phyloP scores from a whole-genome alignment of 306 rosid species.

The Rosa multiflora region DNA sequence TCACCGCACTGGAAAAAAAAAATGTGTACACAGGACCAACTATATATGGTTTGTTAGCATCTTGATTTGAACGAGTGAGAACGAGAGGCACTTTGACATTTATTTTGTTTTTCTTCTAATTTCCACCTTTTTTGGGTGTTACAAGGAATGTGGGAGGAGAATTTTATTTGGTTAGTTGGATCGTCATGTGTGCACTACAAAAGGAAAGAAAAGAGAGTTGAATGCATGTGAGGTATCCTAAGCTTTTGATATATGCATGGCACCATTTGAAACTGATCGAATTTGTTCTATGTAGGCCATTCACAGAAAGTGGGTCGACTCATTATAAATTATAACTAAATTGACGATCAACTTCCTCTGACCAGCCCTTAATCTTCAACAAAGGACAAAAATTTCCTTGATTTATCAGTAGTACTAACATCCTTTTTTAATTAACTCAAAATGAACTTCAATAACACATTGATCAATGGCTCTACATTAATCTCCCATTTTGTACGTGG shows the following conservation, averaged over 20 bases:
- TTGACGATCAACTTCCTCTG: neutral
- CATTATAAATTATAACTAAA: neutral
- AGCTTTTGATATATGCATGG: slow-evolving; percentile 22
- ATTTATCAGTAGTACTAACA: too few species aligned
- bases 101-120: neutral
- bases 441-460: neutral
- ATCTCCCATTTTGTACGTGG: too few species aligned
- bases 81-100: neutral
- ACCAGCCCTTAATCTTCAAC: neutral
- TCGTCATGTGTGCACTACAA: slow-evolving; percentile 26
- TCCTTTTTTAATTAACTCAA: too few species aligned
- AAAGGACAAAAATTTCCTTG: neutral
- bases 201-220: slow-evolving; percentile 14
- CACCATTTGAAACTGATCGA: slow-evolving; percentile 1
- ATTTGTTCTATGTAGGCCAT: slow-evolving; percentile 7
- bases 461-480: neutral
- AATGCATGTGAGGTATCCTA: slow-evolving; percentile 31
- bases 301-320: neutral
- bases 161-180: slow-evolving; percentile 7
- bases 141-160: neutral
- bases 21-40: neutral
- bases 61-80: neutral
- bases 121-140: slow-evolving; percentile 20
- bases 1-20: neutral
- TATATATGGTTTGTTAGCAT: neutral